Base-by-base conservation (phyloP, 257 asterid species). In the Paraleonurus japonicus region DNA sequence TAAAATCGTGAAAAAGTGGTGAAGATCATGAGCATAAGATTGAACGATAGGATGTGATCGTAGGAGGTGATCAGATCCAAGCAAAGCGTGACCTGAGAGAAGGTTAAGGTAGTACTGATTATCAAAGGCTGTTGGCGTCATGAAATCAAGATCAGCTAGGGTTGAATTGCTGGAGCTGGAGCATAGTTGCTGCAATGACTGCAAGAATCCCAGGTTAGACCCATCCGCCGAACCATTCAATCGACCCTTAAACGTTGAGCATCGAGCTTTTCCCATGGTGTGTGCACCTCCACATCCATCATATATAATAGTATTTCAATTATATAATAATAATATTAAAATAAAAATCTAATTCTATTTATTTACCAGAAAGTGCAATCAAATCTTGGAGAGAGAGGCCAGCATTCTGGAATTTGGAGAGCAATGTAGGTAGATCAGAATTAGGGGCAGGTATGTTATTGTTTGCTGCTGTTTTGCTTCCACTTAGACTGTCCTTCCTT, bases 231-330 rank as follows among this genome's bases (percentile, higher is more conserved):
- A 61, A n/a, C 68, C 61, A 53, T 74, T 83, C 32, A 87, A 70
- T 16, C 96, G 84, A 9, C 83, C 67, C 63, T 45, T 75, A 28
- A 94, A 90, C 3, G 96, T 80, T 0, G 89, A 79, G 80, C 98
- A 93, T 20, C 96, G 86, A 4, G 96, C 98, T 75, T 85, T 89
- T 6, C 97, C 97, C 72, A 90, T 62, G 5, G 98, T 93, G 84
- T 90, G 97, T 0, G 97, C 96, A 17, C 95, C 96, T 86, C 82
- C 5, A 48, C 68, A 4, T n/a, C n/a, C n/a, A n/a, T n/a, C n/a
- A n/a, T n/a, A n/a, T n/a, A n/a, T n/a, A n/a, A n/a, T n/a, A n/a
- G n/a, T n/a, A n/a, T n/a, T n/a, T n/a, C n/a, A n/a, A n/a, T n/a
- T n/a, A n/a, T n/a, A n/a, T n/a, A n/a, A n/a, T n/a, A n/a, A n/a